A percentile compares a stretch with the other conserved stretches of the same genome.
These are phyloP conservation scores for Aureobasidium uvarum DNA, from an alignment of 2,329 filamentous ascomycete species.

Conservation along the genomic window DNA sequence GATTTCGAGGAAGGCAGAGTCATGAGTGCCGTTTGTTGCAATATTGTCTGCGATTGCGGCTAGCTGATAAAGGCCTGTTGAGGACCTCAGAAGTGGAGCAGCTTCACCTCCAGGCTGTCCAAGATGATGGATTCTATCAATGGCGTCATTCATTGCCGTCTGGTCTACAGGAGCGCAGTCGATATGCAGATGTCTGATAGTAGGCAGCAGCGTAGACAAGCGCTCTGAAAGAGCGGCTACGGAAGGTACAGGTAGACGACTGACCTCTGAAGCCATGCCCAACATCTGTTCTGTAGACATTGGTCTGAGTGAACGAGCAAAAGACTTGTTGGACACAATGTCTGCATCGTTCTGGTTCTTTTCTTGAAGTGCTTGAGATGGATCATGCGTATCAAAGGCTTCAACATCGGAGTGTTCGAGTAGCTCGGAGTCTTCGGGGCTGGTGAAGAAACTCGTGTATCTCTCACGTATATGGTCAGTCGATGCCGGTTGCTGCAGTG, in stretches of 20 bases:
- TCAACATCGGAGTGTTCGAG: conserved; percentile 15
- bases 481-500: conserved; percentile 41
- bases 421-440: conserved; percentile 41
- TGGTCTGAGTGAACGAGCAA: conserved; percentile 30
- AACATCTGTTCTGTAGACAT: conserved; percentile 46
- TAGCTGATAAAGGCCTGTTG: conserved; percentile 40
- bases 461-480: conserved; percentile 45
- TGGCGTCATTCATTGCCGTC: conserved; percentile 39
- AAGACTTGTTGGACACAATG: conserved; percentile 16
- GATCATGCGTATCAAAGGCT: conserved; percentile 11
- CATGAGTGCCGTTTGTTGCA: conserved; percentile 40
- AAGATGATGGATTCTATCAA: conserved; percentile 39
- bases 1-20: conserved; percentile 33
- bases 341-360: conserved; percentile 10
- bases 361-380: not conserved
- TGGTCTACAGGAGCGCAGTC: conserved; percentile 40
- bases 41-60: conserved; percentile 42
- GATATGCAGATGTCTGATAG: conserved; percentile 43
- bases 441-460: conserved; percentile 48
- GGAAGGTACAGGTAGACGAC: conserved; percentile 48
- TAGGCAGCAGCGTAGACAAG: conserved; percentile 48
- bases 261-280: conserved; percentile 45
- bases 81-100: conserved; percentile 33
- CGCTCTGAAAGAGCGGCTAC: conserved; percentile 47
- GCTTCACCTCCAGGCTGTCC: conserved; percentile 33